These are phyloP conservation scores for Astrephomene gubernaculifera DNA, from an alignment of 139 green algal species.

Conservation along the genomic window DNA sequence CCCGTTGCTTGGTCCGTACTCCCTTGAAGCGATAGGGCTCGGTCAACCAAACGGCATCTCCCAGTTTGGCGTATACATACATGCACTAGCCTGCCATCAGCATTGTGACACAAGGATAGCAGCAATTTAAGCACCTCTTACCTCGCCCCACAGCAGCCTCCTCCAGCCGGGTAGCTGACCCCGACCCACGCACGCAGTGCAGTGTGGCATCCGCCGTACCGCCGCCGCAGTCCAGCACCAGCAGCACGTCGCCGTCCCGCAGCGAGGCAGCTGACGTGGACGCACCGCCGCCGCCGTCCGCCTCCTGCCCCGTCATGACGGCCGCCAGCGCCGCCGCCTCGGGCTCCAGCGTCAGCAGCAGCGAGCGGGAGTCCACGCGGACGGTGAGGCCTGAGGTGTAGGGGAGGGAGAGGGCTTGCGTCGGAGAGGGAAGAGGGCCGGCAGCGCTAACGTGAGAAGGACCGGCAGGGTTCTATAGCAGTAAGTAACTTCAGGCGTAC, in stretches of 20 bases:
- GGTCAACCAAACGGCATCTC: too few species aligned
- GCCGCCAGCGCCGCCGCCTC: constrained; percentile 27
- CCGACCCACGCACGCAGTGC: not conserved
- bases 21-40: too few species aligned
- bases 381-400: constrained; percentile 4
- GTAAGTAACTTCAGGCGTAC: too few species aligned
- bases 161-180: not conserved
- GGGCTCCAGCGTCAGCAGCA: constrained; percentile 18
- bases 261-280: not conserved
- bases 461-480: too few species aligned
- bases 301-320: not conserved
- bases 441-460: too few species aligned
- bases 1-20: too few species aligned
- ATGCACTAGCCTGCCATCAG: not conserved
- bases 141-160: constrained; percentile 21
- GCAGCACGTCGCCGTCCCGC: constrained; percentile 11
- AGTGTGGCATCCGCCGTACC: constrained; percentile 31
- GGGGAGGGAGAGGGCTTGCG: too few species aligned
- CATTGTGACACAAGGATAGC: not conserved
- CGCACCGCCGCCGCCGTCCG: not conserved
- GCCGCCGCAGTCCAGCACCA: constrained; percentile 47
- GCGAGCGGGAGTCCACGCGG: not conserved
- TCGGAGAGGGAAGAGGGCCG: too few species aligned
- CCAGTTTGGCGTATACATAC: not conserved
- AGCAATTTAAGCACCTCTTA: not conserved